Base-by-base conservation (phyloP, 257 asterid genomes). In the Apocynum venetum region DNA sequence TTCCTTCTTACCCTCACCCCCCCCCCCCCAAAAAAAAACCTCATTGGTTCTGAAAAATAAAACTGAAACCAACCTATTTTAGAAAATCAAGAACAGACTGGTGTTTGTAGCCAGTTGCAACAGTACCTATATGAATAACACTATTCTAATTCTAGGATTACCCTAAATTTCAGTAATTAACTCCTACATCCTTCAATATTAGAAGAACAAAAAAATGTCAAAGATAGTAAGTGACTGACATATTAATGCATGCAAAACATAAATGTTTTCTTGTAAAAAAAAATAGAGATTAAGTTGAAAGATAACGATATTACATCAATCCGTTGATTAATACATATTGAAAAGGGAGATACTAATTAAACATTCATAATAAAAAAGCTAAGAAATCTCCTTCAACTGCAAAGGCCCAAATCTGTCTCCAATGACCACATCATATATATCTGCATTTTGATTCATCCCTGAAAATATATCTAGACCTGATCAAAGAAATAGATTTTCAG, bases 391-490 rank as follows among this genome's bases (percentile, higher is more conserved):
- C 72, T 40, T 7, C 19, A 13, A 36, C n/a, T 46, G 43, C 19
- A 67, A 46, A 46, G 41, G 2, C 61, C 9, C 63, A 72, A 31
- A 10, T 69, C 55, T 69, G 2, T 69, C 55, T 15, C 35, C 52
- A 43, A 25, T 25, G 31, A 25, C 31, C 74, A 19, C 56, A 20
- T 44, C 74, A 47, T 44, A 20, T 9, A 31, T 44, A 7, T 48
- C 74, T n/a, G 46, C 43, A 14, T 8, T 36, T 19, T 49, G 75
- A 17, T 36, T 52, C 76, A 53, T 8, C 8, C 44, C 65, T 53
- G 65, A 61, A 25, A 20, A 35, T 14, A 73, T 19, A 73, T 73
- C 47, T 73, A 36, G 36, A 40, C 65, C 76, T 73, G 53, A 73
- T 15, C 31, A 55, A 35, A 38, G 6, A 73, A 6, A 31, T 8